Base-by-base conservation (phyloP, 2,329 filamentous ascomycete genomes). In the Fusarium sp. region DNA sequence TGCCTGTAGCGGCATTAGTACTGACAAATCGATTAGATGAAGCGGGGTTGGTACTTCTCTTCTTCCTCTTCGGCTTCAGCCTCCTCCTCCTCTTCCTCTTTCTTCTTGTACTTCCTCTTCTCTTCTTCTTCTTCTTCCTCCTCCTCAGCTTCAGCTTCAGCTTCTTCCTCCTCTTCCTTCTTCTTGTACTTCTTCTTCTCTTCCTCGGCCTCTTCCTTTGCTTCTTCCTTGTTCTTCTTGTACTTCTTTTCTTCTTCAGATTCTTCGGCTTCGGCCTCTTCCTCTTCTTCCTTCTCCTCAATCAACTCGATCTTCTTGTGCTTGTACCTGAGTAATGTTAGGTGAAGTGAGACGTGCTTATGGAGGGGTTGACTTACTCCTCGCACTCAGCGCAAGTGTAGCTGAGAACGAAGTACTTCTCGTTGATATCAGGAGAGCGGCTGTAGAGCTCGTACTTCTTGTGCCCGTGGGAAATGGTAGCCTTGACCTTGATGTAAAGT, bases 381-480 rank as follows among this genome's bases (percentile, higher is more conserved):
- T 77, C 69, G 71, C 77, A 79, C 65, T 79, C 69, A 37, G 76
- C 60, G 52, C 78, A 79, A 64, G 70, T 74, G 53, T 79, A 79
- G 67, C 74, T 75, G 16, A 79, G 49, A 40, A 75, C 68, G 47
- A 79, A 79, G 68, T 73, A 79, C 64, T 75, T 77, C 42, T 73
- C 69, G 19, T 70, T 53, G n/a, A 73, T 30, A 23, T 73, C 70
- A 52, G 65, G 49, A 16, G 69, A 70, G 42, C 77, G 77, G 67
- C 65, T 79, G 71, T 75, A 73, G 25, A 79, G 73, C 38, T 75
- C 44, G 49, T 72, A 71, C 54, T 72, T 76, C 62, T 77, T 69
- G 57, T 75, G 46, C 23, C 74, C 74, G 18, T 77, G 72, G 18
- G 64, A 46, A 35, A 78, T 68, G 33, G 59, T 65, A 33, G 61